phyloP scores from a whole-genome alignment of 768 basidiomycete genomes.

The Lactifluus pinguis region DNA sequence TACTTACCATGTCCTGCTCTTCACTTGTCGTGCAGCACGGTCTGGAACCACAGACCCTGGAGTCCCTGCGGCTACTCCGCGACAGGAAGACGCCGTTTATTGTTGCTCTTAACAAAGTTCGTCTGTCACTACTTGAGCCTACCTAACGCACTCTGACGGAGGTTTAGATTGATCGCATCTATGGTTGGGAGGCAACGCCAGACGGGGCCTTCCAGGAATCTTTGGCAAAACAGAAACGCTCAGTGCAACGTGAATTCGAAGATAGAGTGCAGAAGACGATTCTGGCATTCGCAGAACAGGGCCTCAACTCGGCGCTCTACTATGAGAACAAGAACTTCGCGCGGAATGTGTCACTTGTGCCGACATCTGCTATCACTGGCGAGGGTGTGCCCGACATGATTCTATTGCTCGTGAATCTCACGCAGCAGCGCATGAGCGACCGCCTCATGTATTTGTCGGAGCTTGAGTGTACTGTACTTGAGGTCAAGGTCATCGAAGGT shows the following conservation, averaged over 20 bases:
- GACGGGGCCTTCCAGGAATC: slow-evolving; percentile 91
- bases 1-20: background rate
- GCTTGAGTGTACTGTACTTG: slow-evolving; percentile 94
- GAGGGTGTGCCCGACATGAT: slow-evolving; percentile 99
- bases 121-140: slow-evolving; percentile 8
- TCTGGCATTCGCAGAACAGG: slow-evolving; percentile 95
- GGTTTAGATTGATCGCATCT: slow-evolving; percentile 89
- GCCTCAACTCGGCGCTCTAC: slow-evolving; percentile 89
- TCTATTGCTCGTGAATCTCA: slow-evolving; percentile 93
- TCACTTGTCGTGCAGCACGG: slow-evolving; percentile 56
- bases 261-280: slow-evolving; percentile 79
- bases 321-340: slow-evolving; percentile 97
- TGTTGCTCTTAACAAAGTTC: slow-evolving; percentile 89
- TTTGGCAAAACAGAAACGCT: slow-evolving; percentile 65
- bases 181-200: slow-evolving; percentile 86
- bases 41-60: slow-evolving; percentile 94
- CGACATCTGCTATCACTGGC: slow-evolving; percentile 95
- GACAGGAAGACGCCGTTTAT: slow-evolving; percentile 98
- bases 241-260: slow-evolving; percentile 88
- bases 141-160: background rate
- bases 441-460: slow-evolving; percentile 97
- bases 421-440: slow-evolving; percentile 96
- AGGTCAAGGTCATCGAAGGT: slow-evolving; percentile 98
- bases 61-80: slow-evolving; percentile 84
- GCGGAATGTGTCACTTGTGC: slow-evolving; percentile 90